Evolutionary conservation across 2,329 filamentous ascomycete genomes (phyloP), one percentile per base, ranked within the genome.

Genomic region (Colletotrichum simmondsii): DNA sequence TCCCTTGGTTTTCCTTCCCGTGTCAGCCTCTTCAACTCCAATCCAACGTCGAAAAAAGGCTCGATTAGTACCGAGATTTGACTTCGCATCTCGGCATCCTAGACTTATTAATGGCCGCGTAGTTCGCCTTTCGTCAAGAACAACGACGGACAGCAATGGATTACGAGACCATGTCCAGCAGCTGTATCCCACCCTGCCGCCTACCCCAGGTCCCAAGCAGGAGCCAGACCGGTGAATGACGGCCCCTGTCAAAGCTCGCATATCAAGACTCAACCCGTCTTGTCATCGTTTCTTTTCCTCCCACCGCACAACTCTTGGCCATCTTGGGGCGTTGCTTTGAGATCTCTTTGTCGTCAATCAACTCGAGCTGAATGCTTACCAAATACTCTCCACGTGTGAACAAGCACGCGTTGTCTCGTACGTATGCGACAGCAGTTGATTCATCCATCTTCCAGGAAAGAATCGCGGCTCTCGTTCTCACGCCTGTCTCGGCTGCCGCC

Each of bases 21-120:
- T 26, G 30, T 70, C 71, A 72, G 71, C 71, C 71, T 72, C 71
- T 61, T 70, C 60, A 61, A 70, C 71, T 54, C 65, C 71, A 64
- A 53, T 24, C 35, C 58, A 65, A 58, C 52, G 22, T 52, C 5
- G 37, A 14, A 30, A 49, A 49, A 49, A 49, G 42, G 64, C 32
- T 42, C 49, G 24, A 32, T 59, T 52, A 42, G 61, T 54, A 49
- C 37, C 14, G 37, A 42, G 14, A 42, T 16, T 32, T 16, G 37
- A 42, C 14, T 19, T 35, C 46, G 19, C 37, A 57, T 32, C 52
- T 65, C 22, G 19, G n/a, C 61, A 37, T 24, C 14, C 19, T 54
- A 12, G 28, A 26, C n/a, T 64, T 11, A 11, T 5, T n/a, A 28
- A 26, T 8, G n/a, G 35, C 49, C 28, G 32, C 46, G 32, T n/a